Base-by-base conservation (phyloP, 495 filamentous ascomycete genomes). In the Hyphodiscus hymeniophilus region DNA sequence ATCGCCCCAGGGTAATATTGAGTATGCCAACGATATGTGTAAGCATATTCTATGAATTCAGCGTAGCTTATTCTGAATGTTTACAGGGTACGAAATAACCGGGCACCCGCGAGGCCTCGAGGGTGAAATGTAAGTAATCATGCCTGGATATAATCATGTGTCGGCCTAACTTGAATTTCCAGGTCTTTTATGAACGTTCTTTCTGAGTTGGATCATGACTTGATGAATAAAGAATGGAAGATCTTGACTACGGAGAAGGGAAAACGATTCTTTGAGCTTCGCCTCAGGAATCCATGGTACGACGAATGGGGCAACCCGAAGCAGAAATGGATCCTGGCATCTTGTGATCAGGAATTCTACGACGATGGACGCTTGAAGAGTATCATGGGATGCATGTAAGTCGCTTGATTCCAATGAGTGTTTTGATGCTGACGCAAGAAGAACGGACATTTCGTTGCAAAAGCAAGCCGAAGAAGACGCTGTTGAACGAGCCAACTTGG, bases 401-500 rank as follows among this genome's bases (percentile, higher is more conserved):
- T 47, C 7, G 4, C 4, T 18, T 5, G 16, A 8, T 11, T 22
- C 7, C 15, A 16, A 1, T 7, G 15, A 34, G 26, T 1, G n/a
- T 18, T 22, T 18, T 38, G 34, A 6, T 38, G 15, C 30, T 35
- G n/a, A 41, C 28, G 16, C 7, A 8, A 3, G 13, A 15, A 52
- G 50, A 2, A 57, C 54, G 7, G 54, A 52, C 18, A 57, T 57
- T 12, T 48, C 43, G 24, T 45, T 39, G 10, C 49, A 49, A 33
- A 57, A 57, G 18, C 44, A 42, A 28, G 49, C 49, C 1, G 49
- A 52, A 17, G 49, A 45, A 28, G 80, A 79, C 11, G 77, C 78
- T 5, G 64, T 77, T 30, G 79, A 85, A 57, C 69, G 77, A 6
- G 75, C 82, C 30, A 71, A 81, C 48, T 70, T 87, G 3, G 78